These are phyloP conservation scores for Sanghuangporus weigelae DNA, from an alignment of 1,284 basidiomycete species.

Conservation along the genomic window DNA sequence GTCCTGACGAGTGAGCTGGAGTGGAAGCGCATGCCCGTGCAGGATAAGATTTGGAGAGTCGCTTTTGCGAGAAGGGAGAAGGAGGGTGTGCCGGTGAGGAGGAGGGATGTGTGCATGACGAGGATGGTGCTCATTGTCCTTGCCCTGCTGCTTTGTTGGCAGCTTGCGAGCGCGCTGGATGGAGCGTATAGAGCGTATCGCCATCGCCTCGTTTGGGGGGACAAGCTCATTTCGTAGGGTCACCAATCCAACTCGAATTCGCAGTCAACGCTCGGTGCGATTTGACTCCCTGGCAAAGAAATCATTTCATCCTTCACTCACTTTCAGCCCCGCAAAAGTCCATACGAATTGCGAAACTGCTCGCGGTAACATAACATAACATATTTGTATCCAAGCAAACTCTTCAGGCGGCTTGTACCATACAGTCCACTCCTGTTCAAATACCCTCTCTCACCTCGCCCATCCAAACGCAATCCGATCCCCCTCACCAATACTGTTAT, in stretches of 20 bases:
- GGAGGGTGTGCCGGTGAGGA: slow-evolving; percentile 47
- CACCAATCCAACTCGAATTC: neutral
- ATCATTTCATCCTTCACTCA: neutral
- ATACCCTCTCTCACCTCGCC: too few species aligned
- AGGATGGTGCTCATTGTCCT: slow-evolving; percentile 48
- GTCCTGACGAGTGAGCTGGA: slow-evolving; percentile 52
- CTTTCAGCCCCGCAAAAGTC: neutral
- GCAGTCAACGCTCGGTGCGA: too few species aligned
- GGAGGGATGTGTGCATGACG: slow-evolving; percentile 58
- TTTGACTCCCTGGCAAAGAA: too few species aligned
- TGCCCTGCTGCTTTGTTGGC: slow-evolving; percentile 43
- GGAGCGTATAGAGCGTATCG: slow-evolving; percentile 67
- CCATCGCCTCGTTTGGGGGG: slow-evolving; percentile 70
- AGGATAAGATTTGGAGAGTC: slow-evolving; percentile 62
- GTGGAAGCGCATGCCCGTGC: slow-evolving; percentile 71
- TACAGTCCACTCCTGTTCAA: neutral
- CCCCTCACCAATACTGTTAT: too few species aligned
- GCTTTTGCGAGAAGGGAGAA: slow-evolving; percentile 46
- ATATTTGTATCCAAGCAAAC: neutral
- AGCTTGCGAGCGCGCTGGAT: slow-evolving; percentile 53
- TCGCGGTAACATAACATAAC: neutral
- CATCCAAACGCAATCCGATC: too few species aligned
- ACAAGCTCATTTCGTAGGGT: slow-evolving; percentile 57
- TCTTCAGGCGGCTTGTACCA: neutral
- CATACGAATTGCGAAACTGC: neutral